Evolutionary conservation across 768 basidiomycete species (phyloP), one percentile per base, ranked within the genome.

Genomic region (Coprinopsis cinerea): DNA sequence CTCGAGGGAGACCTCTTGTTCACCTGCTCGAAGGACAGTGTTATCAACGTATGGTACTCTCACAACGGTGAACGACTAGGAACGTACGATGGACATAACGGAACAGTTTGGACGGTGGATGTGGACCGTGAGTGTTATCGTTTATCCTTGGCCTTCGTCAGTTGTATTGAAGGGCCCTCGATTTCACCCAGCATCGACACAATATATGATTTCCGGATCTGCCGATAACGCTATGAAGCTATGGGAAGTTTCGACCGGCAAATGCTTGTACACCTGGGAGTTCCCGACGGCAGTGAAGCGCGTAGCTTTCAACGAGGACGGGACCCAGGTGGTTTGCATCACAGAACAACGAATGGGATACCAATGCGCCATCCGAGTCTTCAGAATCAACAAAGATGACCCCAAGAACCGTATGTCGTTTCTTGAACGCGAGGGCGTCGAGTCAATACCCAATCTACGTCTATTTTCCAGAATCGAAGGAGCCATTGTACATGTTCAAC

Each of bases 281-380:
- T 97, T 96, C 76, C 89, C 90, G 28, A 98, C 95, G 0, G 96
- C 96, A 3, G 90, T 99, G 58, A 98, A 97, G 76, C 77, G 95
- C 39, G 95, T 98, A 20, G 80, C 83, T 5, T 97, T 95, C 75
- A 92, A 80, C 66, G 87, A 88, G 49, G 84, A 89, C 58, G 90
- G 88, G 61, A 76, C 80, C 20, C 79, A 82, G 59, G 74, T 98
- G 27, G 85, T 97, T 22, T 92, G 90, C 62, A 90, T 97, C 59
- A 98, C 96, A 1, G 96, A 98, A 68, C 93, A 96, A 69, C 86
- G 96, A 48, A 93, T 93, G 88, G 96, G 95, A 0, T 69, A 81
- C 67, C 88, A 90, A 60, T 89, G 91, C 57, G 85, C 92, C 20
- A 88, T 99, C 60, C 81, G 93, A 22, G 85, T 97, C 44, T 98